Percentiles rank a stretch among this genome's conserved stretches.
phyloP scores from a whole-genome alignment of 768 basidiomycete genomes.

The Panellus pusillus region DNA sequence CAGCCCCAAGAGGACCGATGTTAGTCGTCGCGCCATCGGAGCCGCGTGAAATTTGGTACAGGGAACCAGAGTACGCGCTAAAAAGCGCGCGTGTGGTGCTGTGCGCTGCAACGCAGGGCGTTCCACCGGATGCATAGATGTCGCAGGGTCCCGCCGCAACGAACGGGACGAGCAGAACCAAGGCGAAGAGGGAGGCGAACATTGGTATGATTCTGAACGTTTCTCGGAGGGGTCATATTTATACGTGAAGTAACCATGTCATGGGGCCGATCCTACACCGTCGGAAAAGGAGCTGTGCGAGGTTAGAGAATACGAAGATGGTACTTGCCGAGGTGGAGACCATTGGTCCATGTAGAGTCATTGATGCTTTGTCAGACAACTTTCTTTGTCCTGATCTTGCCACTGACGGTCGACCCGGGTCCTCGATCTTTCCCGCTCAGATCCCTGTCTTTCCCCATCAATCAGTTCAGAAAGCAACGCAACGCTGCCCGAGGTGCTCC shows the following conservation, averaged over 20 bases:
- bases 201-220: background rate
- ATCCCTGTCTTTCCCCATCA: no score
- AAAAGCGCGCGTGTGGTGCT: background rate
- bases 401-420: no score
- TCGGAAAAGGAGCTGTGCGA: no score
- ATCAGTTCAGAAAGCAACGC: no score
- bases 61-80: conserved; percentile 4
- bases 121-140: conserved; percentile 3
- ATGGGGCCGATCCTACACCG: no score
- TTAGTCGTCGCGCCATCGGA: conserved; percentile 11
- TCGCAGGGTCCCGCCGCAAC: conserved; percentile 4
- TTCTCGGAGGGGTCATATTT: background rate
- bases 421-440: no score
- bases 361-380: no score
- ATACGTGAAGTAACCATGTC: background rate
- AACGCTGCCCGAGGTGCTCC: no score
- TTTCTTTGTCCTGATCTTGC: no score
- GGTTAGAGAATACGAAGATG: no score
- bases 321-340: no score
- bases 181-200: conserved; percentile 4
- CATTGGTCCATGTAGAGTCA: no score
- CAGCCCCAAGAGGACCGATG: conserved; percentile 7
- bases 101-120: background rate
- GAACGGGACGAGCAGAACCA: background rate
- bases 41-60: conserved; percentile 15